Evolutionary conservation across 306 rosid species (phyloP).

Genomic region (Betula pendula): DNA sequence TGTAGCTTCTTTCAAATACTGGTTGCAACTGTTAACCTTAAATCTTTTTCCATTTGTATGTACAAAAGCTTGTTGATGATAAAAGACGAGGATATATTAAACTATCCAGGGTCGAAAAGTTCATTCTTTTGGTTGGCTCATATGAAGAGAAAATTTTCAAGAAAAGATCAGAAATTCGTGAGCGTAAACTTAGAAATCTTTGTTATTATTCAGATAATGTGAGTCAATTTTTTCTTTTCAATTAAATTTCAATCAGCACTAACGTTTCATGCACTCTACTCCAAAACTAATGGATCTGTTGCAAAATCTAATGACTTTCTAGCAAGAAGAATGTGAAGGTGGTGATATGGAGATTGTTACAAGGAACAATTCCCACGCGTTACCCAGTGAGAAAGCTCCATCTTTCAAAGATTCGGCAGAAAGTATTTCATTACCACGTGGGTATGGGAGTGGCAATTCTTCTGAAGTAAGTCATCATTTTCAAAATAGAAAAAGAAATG

Average conservation of each 20-base stretch:
- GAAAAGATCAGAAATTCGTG: no score
- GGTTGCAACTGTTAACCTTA: background rate
- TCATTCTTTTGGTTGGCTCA: background rate
- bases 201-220: no score
- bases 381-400: background rate
- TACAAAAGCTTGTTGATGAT: no score
- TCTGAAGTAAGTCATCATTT: background rate
- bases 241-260: background rate
- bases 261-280: background rate
- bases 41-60: background rate
- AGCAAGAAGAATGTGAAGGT: constrained; percentile 21
- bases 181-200: no score
- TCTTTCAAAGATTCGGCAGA: background rate
- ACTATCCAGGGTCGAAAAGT: constrained; percentile 43
- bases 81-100: no score
- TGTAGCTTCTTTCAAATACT: background rate
- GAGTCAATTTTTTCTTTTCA: no score
- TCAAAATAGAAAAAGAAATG: background rate
- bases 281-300: background rate
- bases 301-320: background rate
- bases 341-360: background rate
- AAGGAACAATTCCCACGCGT: constrained; percentile 5
- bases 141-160: no score
- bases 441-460: no score
- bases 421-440: no score